Conservation (phyloP, 2,329 filamentous ascomycete species). For the Xylaria sp. region DNA sequence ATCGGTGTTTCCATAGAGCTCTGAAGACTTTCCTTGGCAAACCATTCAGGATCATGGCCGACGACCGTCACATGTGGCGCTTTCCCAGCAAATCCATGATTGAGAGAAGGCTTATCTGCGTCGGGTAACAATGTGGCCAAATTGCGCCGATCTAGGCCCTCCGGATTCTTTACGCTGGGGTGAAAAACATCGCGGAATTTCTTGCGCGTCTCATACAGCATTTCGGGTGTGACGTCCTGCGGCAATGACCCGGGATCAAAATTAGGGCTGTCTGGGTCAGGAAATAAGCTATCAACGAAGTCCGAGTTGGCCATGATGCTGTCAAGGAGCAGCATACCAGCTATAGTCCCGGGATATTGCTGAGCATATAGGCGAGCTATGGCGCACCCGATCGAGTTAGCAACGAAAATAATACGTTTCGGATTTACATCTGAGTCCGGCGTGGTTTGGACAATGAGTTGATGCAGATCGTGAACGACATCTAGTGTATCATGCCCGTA, state of each 20-base stretch:
- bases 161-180: constrained; percentile 60
- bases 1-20: constrained; percentile 49
- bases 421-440: constrained; percentile 35
- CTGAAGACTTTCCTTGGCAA: constrained; percentile 58
- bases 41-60: constrained; percentile 64
- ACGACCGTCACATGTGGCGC: constrained; percentile 61
- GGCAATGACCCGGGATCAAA: constrained; percentile 59
- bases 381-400: constrained; percentile 64
- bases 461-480: constrained; percentile 57
- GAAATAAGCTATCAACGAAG: constrained; percentile 62
- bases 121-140: constrained; percentile 57
- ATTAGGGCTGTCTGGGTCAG: constrained; percentile 61
- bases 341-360: constrained; percentile 57
- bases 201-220: constrained; percentile 50
- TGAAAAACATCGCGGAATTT: constrained; percentile 58
- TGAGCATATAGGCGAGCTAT: constrained; percentile 64
- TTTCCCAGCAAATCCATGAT: constrained; percentile 49
- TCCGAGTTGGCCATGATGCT: constrained; percentile 68
- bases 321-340: constrained; percentile 64
- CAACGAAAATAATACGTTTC: constrained; percentile 58
- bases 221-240: constrained; percentile 50
- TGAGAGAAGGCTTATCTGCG: constrained; percentile 55
- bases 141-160: constrained; percentile 61
- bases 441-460: constrained; percentile 48
- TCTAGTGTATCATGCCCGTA: constrained; percentile 61